Evolutionary conservation across 1,139 yeast genomes (phyloP).

Genomic region (Pichia sp.): DNA sequence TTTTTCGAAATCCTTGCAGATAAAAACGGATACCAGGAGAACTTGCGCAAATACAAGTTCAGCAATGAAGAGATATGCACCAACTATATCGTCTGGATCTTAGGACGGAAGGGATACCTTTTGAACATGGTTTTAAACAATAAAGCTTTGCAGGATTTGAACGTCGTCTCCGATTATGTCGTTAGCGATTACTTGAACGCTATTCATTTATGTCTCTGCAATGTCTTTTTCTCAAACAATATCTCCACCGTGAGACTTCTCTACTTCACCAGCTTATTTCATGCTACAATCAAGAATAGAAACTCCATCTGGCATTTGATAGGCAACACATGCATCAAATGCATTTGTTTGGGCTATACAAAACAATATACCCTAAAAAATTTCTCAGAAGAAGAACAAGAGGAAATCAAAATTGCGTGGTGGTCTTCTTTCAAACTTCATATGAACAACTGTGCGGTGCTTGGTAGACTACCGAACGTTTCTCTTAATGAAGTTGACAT

Average conservation of each 20-base stretch:
- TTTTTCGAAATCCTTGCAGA: conserved; percentile 20
- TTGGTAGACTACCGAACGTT: conserved; percentile 30
- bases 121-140: neutral
- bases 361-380: conserved; percentile 22
- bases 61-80: conserved; percentile 27
- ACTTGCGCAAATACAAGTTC: conserved; percentile 7
- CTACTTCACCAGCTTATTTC: conserved; percentile 29
- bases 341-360: conserved; percentile 33
- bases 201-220: conserved; percentile 30
- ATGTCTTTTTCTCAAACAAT: conserved; percentile 29
- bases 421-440: conserved; percentile 31
- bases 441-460: conserved; percentile 26
- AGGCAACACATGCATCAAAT: conserved; percentile 32
- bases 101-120: conserved; percentile 23
- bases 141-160: neutral
- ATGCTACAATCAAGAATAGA: conserved; percentile 30
- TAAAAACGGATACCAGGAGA: neutral
- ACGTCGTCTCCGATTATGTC: conserved; percentile 4
- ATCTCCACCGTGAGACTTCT: conserved; percentile 30
- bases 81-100: conserved; percentile 32
- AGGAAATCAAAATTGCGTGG: conserved; percentile 22
- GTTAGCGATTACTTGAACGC: conserved; percentile 24
- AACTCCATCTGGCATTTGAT: conserved; percentile 33
- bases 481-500: conserved; percentile 27
- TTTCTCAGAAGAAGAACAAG: conserved; percentile 17